phyloP scores from a whole-genome alignment of 1,284 basidiomycete genomes.

The Irpex lacteus region DNA sequence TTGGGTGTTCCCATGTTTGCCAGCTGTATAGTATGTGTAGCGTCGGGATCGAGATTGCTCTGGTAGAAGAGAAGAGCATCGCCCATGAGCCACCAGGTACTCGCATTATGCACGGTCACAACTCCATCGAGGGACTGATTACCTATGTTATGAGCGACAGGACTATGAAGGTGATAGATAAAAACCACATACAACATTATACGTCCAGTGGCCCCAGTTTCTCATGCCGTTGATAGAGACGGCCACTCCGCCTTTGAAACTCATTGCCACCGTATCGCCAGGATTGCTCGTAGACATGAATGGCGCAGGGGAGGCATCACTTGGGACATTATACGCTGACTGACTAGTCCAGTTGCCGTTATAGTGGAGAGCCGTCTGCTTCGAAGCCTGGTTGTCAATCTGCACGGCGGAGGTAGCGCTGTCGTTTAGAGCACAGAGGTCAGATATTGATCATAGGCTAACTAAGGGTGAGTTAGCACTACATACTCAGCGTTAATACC shows the following conservation, averaged over 20 bases:
- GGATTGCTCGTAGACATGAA: constrained; percentile 6
- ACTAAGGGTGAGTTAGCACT: no score
- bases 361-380: constrained; percentile 8
- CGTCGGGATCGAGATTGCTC: constrained; percentile 3
- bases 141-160: neutral
- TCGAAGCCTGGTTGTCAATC: constrained; percentile 4
- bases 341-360: constrained; percentile 6
- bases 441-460: no score
- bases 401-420: neutral
- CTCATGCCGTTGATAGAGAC: constrained; percentile 8
- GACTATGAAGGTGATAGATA: neutral
- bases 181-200: constrained; percentile 10
- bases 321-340: constrained; percentile 8
- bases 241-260: constrained; percentile 10
- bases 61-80: constrained; percentile 13
- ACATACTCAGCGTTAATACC: constrained; percentile 7
- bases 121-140: constrained; percentile 2
- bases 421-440: no score
- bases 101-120: constrained; percentile 3
- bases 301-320: neutral
- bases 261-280: constrained; percentile 5
- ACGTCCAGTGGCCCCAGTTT: constrained; percentile 15
- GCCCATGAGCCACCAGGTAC: constrained; percentile 12
- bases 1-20: constrained; percentile 4
- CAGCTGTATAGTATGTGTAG: constrained; percentile 3